Evolutionary conservation across 2,329 filamentous ascomycete genomes (phyloP), one percentile per base, ranked within the genome.

Genomic region (Monilinia polystroma): DNA sequence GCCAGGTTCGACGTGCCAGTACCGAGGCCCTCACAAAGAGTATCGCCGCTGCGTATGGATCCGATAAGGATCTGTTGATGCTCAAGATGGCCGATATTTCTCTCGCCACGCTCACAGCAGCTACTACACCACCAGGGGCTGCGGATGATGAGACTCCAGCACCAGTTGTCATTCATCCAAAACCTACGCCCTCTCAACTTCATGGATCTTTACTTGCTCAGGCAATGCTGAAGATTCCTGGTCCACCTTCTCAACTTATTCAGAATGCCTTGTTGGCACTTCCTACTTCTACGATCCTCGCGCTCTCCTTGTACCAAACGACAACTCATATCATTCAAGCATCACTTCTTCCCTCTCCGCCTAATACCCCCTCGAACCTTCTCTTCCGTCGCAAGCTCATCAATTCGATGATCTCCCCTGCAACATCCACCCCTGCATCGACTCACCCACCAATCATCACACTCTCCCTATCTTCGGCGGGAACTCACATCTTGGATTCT

Each of bases 151-250:
- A 26, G 12, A 38, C 45, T 8, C 53, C 52, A 11, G 26, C 52
- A 11, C 59, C 77, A 78, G 70, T 76, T 78, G 35, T 65, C 35
- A 41, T 66, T 16, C 23, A 59, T 6, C 58, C 73, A 75, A 51
- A 78, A 80, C 38, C 66, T 74, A 63, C 76, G 78, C 47, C 79
- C 71, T 72, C 85, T 79, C 87, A 92, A 82, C 78, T 92, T 76
- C 93, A 99, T 79, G 92, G 90, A 68, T 92, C 91, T 26, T 84
- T 97, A 57, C 84, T 99, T 38, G 88, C 91, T 11, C 89, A 95
- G 69, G 81, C 90, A 4, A 90, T 99, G 81, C 86, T 98, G 62
- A 80, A 85, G 10, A 88, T 92, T 35, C 85, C 90, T 0, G 92
- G 92, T 0, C 78, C 84, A 0, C 81, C 93, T 1, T 84, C 85